phyloP scores from a whole-genome alignment of 495 filamentous ascomycete species.

The Annulohypoxylon maeteangense region DNA sequence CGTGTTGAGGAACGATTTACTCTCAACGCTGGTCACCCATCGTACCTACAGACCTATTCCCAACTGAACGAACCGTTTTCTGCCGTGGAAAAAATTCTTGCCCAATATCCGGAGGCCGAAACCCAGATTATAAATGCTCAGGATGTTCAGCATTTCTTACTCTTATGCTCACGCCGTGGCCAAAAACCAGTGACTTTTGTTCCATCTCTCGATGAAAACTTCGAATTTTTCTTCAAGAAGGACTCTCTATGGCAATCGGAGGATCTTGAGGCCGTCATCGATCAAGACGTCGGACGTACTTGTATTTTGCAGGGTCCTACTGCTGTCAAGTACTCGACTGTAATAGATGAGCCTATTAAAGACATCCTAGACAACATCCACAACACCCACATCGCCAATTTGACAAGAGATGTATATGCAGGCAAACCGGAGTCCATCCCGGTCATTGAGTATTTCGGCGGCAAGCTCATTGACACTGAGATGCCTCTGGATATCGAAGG shows the following conservation, averaged over 20 bases:
- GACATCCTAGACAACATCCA: conserved; percentile 93
- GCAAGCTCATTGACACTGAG: conserved; percentile 73
- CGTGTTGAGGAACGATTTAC: conserved; percentile 95
- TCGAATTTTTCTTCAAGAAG: conserved; percentile 99
- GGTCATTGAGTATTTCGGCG: conserved; percentile 93
- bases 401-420: conserved; percentile 83
- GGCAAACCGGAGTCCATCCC: conserved; percentile 80
- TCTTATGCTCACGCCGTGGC: conserved; percentile 89
- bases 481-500: conserved; percentile 78
- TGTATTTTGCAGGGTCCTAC: conserved; percentile 97
- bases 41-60: conserved; percentile 83
- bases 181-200: conserved; percentile 99
- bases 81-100: conserved; percentile 79
- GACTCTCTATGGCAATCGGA: conserved; percentile 99
- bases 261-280: conserved; percentile 94
- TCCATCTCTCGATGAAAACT: conserved; percentile 90
- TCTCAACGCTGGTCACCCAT: conserved; percentile 69
- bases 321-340: conserved; percentile 87
- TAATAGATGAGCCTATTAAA: conserved; percentile 90
- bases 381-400: conserved; percentile 78
- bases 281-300: conserved; percentile 91
- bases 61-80: conserved; percentile 87
- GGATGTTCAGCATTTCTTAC: conserved; percentile 94
- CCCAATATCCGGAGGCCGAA: conserved; percentile 84
- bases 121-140: conserved; percentile 95